Conservation (phyloP, 768 basidiomycete genomes). For the Lentinus brumalis region DNA sequence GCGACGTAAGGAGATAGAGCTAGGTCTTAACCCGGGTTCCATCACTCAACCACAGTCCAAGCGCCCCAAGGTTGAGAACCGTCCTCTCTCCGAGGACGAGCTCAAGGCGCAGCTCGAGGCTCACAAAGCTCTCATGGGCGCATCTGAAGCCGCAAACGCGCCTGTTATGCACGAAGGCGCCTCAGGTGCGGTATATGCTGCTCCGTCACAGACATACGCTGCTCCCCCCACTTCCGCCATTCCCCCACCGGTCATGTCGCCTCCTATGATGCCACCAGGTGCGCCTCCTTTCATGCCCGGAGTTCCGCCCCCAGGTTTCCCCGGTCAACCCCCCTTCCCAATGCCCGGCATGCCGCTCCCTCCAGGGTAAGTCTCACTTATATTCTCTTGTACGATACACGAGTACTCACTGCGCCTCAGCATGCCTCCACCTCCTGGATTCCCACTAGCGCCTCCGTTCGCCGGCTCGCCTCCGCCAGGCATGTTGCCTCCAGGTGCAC, state of each 20-base stretch:
- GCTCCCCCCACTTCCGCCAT: constrained; percentile 40
- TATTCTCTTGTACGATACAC: not conserved
- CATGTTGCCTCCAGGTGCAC: constrained; percentile 33
- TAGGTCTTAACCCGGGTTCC: constrained; percentile 79
- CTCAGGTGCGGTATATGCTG: constrained; percentile 68
- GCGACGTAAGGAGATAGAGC: constrained; percentile 91
- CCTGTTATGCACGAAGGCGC: constrained; percentile 43
- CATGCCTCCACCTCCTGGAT: constrained; percentile 57
- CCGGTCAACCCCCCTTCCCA: constrained; percentile 44
- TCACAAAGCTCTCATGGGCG: constrained; percentile 92
- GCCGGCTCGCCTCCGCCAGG: constrained; percentile 45
- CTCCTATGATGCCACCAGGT: constrained; percentile 31
- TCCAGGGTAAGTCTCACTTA: constrained; percentile 49
- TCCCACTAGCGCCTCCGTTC: constrained; percentile 39
- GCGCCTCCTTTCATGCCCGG: constrained; percentile 36
- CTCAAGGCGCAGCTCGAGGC: constrained; percentile 83
- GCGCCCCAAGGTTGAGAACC: constrained; percentile 79
- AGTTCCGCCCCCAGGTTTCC: constrained; percentile 39
- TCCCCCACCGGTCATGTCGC: constrained; percentile 42
- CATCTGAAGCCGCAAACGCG: constrained; percentile 36
- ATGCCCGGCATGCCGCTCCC: constrained; percentile 53
- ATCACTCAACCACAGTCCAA: constrained; percentile 83
- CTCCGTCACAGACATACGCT: constrained; percentile 72
- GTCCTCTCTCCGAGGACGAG: constrained; percentile 78
- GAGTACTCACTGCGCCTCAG: constrained; percentile 11